These are phyloP conservation scores for Heterobasidion irregulare DNA, from an alignment of 1,284 basidiomycete genomes.

Conservation along the genomic window DNA sequence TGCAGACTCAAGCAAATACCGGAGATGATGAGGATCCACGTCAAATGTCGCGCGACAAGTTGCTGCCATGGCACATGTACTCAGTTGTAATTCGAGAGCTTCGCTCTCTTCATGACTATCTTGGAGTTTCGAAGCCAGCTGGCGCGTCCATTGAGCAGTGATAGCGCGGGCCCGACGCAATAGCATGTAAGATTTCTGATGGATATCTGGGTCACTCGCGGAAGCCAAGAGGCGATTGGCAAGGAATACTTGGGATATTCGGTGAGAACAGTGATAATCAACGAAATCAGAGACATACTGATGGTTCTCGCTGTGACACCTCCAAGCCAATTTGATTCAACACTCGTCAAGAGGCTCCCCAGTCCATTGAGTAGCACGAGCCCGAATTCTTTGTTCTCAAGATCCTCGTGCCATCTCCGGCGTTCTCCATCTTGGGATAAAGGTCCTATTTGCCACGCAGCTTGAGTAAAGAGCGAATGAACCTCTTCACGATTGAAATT, in stretches of 20 bases:
- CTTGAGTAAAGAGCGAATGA: conserved; percentile 28
- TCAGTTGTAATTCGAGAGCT: conserved; percentile 15
- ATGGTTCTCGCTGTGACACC: conserved; percentile 26
- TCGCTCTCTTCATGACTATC: conserved; percentile 9
- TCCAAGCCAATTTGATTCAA: conserved; percentile 33
- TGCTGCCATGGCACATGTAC: conserved; percentile 25
- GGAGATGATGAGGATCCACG: conserved; percentile 16
- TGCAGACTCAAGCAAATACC: background rate
- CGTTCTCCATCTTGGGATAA: conserved; percentile 6
- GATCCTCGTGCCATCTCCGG: conserved; percentile 16
- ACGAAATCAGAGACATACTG: conserved; percentile 12
- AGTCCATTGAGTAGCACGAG: conserved; percentile 24
- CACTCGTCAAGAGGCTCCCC: conserved; percentile 13
- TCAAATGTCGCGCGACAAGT: conserved; percentile 34
- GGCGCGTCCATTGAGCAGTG: conserved; percentile 26
- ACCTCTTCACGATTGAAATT: conserved; percentile 30
- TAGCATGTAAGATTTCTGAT: conserved; percentile 12
- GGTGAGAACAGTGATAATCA: background rate
- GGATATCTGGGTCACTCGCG: conserved; percentile 6
- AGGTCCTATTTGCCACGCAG: conserved; percentile 33
- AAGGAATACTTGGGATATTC: conserved; percentile 13
- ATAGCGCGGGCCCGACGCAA: conserved; percentile 22
- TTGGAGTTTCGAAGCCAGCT: conserved; percentile 20
- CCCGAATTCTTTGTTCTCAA: conserved; percentile 22
- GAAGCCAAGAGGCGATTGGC: conserved; percentile 26